Base-by-base conservation (phyloP, 192 early-diverging fungal genomes). In the Mortierella claussenii region DNA sequence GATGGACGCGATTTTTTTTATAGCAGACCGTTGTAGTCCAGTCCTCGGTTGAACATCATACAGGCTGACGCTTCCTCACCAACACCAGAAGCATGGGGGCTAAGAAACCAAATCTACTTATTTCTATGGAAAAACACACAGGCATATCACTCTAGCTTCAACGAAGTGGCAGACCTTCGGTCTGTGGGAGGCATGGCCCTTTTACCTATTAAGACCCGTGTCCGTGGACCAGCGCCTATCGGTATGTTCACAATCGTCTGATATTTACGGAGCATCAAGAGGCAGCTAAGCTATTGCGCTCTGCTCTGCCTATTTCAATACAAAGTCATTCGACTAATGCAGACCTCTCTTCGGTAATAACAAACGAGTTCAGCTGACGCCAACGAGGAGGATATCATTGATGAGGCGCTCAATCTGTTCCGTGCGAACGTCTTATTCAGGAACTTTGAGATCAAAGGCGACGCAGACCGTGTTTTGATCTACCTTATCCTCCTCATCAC, bases 361-460 rank as follows among this genome's bases (percentile, higher is more conserved):
- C 43, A 33, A n/a, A 55, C 50, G 3, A 53, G 55, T 43, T 60
- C 49, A 87, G 88, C 87, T 54, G 89, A 91, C 31, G 57, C 76
- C 7, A 61, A 70, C 52, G 80, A 76, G 4, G 89, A 94, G 43
- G 98, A 99, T 81, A 92, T 94, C 31, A 88, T 99, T 62, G 96
- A 98, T 68, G 98, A 99, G 78, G 93, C 98, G 33, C 69, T 99
- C 47, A 91, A 89, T 64, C 78, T 98, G 54, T 99, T 96, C 88
- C 89, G 96, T 28, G 95, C 97, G 57, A 99, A 99, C 81, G 92
- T 93, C 73, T 86, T 98, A 49, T 99, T 98, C 88, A 89, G 95
- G 59, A 99, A 99, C 88, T 99, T 99, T 89, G 97, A 99, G 71
- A 95, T 99, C 79, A 95, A 98, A 74, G 98, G 97, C 33, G 76